These are phyloP conservation scores for Colletotrichum brevisporum DNA, from an alignment of 2,329 filamentous ascomycete species.

Conservation along the genomic window DNA sequence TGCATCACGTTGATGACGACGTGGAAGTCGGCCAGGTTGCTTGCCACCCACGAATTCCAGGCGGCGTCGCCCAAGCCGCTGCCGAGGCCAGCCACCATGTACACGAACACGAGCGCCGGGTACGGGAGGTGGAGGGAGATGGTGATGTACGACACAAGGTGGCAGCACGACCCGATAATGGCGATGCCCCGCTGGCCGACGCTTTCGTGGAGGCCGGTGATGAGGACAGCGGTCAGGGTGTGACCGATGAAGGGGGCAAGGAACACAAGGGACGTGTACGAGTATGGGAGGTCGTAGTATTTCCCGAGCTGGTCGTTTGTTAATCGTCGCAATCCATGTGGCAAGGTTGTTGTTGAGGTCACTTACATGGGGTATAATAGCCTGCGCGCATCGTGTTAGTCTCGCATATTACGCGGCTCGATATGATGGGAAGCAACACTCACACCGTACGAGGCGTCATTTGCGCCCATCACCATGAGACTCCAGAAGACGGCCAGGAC, in stretches of 20 bases:
- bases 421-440: conserved; percentile 46
- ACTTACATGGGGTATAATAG: conserved; percentile 56
- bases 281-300: conserved; percentile 74
- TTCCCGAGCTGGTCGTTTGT: conserved; percentile 24
- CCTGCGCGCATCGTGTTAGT: conserved; percentile 42
- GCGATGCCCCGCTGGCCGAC: conserved; percentile 81
- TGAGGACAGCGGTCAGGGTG: conserved; percentile 71
- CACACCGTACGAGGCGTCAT: conserved; percentile 76
- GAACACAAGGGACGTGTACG: conserved; percentile 76
- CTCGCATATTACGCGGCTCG: too few species aligned
- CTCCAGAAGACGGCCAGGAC: conserved; percentile 71
- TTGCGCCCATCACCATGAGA: conserved; percentile 76
- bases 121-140: conserved; percentile 79
- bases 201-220: conserved; percentile 74
- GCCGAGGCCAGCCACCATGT: conserved; percentile 77
- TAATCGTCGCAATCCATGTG: too few species aligned
- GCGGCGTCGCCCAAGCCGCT: conserved; percentile 76
- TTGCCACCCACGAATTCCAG: conserved; percentile 73
- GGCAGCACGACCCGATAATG: conserved; percentile 72
- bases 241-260: conserved; percentile 77
- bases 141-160: conserved; percentile 75
- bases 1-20: conserved; percentile 81
- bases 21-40: conserved; percentile 78
- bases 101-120: conserved; percentile 75
- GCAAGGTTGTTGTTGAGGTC: too few species aligned